Evolutionary conservation across 805 yeast genomes (phyloP).

Genomic region (Lipomyces yamanashiensis): DNA sequence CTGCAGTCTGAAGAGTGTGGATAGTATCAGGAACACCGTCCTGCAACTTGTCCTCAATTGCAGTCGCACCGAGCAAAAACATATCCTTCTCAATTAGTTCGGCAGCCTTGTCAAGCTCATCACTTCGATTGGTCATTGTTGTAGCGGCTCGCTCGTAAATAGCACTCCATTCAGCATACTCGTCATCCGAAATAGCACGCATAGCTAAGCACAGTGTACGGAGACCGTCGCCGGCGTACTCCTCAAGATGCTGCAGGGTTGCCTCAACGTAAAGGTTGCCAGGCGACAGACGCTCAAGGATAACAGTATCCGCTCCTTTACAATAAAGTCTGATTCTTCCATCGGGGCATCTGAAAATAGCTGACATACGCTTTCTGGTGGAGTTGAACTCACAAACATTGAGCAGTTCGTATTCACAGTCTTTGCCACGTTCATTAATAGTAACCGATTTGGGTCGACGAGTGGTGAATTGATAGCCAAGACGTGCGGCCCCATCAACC

Average conservation of each 20-base stretch:
- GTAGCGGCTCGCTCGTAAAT: conserved; percentile 81
- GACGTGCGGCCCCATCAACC: conserved; percentile 91
- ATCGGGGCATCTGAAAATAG: conserved; percentile 91
- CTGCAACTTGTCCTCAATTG: conserved; percentile 96
- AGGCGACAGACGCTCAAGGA: conserved; percentile 76
- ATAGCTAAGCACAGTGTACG: conserved; percentile 93
- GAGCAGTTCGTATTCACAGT: conserved; percentile 71
- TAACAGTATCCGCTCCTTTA: conserved; percentile 98
- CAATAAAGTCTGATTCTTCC: conserved; percentile 86
- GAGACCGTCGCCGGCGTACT: conserved; percentile 94
- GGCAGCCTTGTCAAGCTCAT: conserved; percentile 83
- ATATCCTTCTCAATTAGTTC: conserved; percentile 82
- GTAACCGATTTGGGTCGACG: conserved; percentile 85
- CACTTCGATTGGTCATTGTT: conserved; percentile 72
- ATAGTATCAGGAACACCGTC: conserved; percentile 99
- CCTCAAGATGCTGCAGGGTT: conserved; percentile 86
- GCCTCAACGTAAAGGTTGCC: conserved; percentile 78
- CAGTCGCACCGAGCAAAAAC: conserved; percentile 91
- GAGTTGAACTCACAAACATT: conserved; percentile 97
- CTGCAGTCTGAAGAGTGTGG: conserved; percentile 92
- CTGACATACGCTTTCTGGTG: conserved; percentile 96
- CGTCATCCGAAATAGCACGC: conserved; percentile 76
- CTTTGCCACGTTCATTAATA: conserved; percentile 59
- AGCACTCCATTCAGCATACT: conserved; percentile 71
- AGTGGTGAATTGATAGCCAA: conserved; percentile 82